Evolutionary conservation across 768 basidiomycete genomes (phyloP), one percentile per base, ranked within the genome.

Genomic region (Rhodotorula toruloides): DNA sequence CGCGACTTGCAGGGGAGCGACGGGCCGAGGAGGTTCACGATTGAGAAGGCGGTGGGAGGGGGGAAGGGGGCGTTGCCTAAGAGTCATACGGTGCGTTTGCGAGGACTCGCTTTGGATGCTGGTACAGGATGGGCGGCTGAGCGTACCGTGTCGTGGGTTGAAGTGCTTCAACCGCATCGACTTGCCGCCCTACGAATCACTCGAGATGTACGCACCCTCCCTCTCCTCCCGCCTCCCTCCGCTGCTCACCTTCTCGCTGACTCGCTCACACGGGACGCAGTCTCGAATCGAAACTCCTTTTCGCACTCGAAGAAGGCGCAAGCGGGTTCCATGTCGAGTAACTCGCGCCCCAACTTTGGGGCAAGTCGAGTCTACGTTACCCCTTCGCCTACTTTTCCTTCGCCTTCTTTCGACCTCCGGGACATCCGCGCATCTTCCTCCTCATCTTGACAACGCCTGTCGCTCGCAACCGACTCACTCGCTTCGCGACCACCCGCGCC

Each of bases 1-100:
- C 96, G 96, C 77, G 96, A 98, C 74, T 79, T 99, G 22, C 94
- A 98, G 79, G 96, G 96, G 22, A 93, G 90, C 4, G 96, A 99
- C 77, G 96, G 94, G 8, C 94, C 93, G 31, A 81, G 93, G 53
- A 83, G 93, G 53, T 99, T 99, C 79, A 98, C 96, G 17, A 97
- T 99, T 75, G 96, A 99, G 79, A 98, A 97, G 80, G 63, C 90
- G 39, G 91, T 93, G 29, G 93, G 98, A 73, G 89, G 90, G 25
- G 88, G 87, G 34, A 90, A 91, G 4, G 62, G 58, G 6, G 60
- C 58, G 76, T 79, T 99, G 74, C 94, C 94, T 3, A 98, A 98
- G 86, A 90, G 87, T 72, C 92, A 94, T 77, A 96, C 91, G 1
- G 67, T 68, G 25, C 19, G 67, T 56, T 16, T 48, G 22, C 13